Evolutionary conservation across 2,329 filamentous ascomycete genomes (phyloP).

Genomic region (Chaetomiaceae sp.): DNA sequence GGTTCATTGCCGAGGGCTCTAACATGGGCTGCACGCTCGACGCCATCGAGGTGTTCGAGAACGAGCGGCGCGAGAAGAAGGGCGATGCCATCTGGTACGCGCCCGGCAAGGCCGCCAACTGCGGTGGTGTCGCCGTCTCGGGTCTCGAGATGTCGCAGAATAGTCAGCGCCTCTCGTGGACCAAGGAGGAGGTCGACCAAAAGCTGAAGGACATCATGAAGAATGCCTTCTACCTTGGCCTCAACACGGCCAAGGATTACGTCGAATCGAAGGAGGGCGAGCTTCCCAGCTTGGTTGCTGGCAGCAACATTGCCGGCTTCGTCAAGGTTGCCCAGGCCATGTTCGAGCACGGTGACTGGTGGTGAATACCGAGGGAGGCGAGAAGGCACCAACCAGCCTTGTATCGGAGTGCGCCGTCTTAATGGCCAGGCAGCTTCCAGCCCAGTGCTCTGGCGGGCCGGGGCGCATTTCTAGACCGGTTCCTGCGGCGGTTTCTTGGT

Average conservation of each 20-base stretch:
- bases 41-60: constrained; percentile 91
- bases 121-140: constrained; percentile 93
- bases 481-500: not conserved
- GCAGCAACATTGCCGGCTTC: constrained; percentile 96
- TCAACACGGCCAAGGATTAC: constrained; percentile 86
- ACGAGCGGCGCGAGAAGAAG: constrained; percentile 65
- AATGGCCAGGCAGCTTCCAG: too few relatives aligned
- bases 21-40: constrained; percentile 99
- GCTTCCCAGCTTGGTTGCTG: constrained; percentile 84
- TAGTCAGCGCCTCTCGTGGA: constrained; percentile 81
- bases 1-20: constrained; percentile 91
- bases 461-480: too few relatives aligned
- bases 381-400: not conserved
- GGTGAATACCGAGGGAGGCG: constrained; percentile 35
- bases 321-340: constrained; percentile 93
- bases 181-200: constrained; percentile 79
- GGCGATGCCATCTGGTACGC: constrained; percentile 83
- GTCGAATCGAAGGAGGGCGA: constrained; percentile 73
- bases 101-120: constrained; percentile 95
- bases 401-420: too few relatives aligned
- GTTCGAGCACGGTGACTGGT: constrained; percentile 97
- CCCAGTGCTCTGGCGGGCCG: too few relatives aligned
- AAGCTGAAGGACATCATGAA: constrained; percentile 96
- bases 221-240: constrained; percentile 82
- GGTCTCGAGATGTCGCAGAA: constrained; percentile 99